Evolutionary conservation across 352 stramenopile genomes (phyloP).

Genomic region (Phytophthora pistaciae): DNA sequence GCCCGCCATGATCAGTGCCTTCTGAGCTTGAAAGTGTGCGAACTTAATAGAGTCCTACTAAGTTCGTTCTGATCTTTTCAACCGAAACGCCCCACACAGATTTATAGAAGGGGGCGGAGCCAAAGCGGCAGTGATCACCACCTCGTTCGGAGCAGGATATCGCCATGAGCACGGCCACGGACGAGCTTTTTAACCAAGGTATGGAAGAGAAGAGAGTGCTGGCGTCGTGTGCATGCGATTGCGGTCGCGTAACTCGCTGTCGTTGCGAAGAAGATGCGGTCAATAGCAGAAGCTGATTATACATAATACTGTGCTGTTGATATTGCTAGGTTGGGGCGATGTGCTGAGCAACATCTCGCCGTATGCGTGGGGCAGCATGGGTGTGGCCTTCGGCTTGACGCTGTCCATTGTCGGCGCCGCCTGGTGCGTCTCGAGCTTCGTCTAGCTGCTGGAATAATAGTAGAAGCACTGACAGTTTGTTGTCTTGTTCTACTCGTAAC

Average conservation of each 20-base stretch:
- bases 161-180: constrained; percentile 82
- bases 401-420: constrained; percentile 98
- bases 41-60: constrained; percentile 16
- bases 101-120: constrained; percentile 23
- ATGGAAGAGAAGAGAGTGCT: constrained; percentile 14
- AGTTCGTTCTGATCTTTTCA: constrained; percentile 39
- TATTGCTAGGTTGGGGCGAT: constrained; percentile 87
- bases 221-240: background rate
- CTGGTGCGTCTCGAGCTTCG: constrained; percentile 66
- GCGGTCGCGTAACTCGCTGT: background rate
- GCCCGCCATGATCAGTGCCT: constrained; percentile 23
- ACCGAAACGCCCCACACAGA: constrained; percentile 22
- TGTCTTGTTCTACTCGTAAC: constrained; percentile 3
- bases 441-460: background rate
- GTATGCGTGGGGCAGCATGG: constrained; percentile 98
- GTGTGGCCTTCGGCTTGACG: constrained; percentile 96
- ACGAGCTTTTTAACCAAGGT: constrained; percentile 90
- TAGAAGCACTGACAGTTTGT: constrained; percentile 3
- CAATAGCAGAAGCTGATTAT: background rate
- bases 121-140: constrained; percentile 12
- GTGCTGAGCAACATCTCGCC: constrained; percentile 99
- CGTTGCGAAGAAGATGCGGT: constrained; percentile 10
- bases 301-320: background rate
- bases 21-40: background rate
- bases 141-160: constrained; percentile 27